Evolutionary conservation across 345 rosid genomes (phyloP), one percentile per base, ranked within the genome.

Genomic region (Raphanus sativus): DNA sequence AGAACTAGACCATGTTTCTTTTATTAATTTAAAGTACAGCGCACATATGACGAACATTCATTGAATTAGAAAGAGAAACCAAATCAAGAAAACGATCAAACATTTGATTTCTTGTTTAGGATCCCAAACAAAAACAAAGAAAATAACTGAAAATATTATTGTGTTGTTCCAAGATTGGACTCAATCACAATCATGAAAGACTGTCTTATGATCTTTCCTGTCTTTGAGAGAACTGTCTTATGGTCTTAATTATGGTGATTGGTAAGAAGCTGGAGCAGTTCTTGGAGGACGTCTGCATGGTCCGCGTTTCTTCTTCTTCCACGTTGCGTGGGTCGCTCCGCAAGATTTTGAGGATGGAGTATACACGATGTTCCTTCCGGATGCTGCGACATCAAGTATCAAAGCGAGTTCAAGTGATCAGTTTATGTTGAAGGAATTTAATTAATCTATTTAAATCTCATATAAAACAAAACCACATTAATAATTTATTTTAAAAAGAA

Each of bases 221-320:
- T 10, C 11, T 48, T 48, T 48, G 55, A 48, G 17, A 48, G n/a
- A 48, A 48, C 6, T n/a, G 55, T 48, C 55, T 48, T 45, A 56
- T 4, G 4, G 61, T 56, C 61, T 56, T 58, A 21, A 21, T 21
- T 21, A 58, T 58, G 62, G 62, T 24, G 62, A 58, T 58, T 58
- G 62, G 62, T 24, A 58, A 58, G 62, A 58, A 25, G 62, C 62
- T 58, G 62, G 62, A 25, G 62, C 62, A 58, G 62, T 58, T 58
- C 62, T 58, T 58, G 62, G 62, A 58, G 62, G 32, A 58, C 32
- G 62, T 58, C 32, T 58, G 30, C 62, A 58, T 10, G 62, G 62
- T 58, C 62, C 62, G 7, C 62, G 62, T 58, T 55, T 55, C 60
- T 55, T 55, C 60, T 24, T 58, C 62, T 58, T 58, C 62, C 62